A percentile compares a stretch with the other conserved stretches of the same genome.
Conservation (phyloP, 2,329 filamentous ascomycete genomes). For the Talaromyces rugulosus region DNA sequence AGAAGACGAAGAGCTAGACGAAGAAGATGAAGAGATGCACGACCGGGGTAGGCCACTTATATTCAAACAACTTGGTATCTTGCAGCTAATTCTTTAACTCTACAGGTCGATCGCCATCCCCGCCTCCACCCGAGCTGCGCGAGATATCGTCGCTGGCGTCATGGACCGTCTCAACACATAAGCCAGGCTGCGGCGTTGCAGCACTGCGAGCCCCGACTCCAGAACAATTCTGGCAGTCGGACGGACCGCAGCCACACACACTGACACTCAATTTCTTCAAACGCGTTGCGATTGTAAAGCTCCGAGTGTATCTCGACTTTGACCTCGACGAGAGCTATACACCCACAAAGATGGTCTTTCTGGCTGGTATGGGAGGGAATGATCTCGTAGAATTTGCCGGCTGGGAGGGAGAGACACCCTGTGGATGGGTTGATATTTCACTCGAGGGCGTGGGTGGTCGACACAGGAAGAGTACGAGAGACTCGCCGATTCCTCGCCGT, state of each 20-base stretch:
- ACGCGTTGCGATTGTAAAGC: conserved; percentile 47
- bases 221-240: conserved; percentile 61
- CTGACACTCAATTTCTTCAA: conserved; percentile 61
- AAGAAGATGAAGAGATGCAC: conserved; percentile 23
- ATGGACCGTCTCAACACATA: conserved; percentile 60
- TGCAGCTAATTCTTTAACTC: neutral
- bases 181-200: conserved; percentile 58
- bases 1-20: conserved; percentile 17
- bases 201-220: conserved; percentile 57
- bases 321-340: conserved; percentile 94
- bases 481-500: conserved; percentile 12
- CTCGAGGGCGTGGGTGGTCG: conserved; percentile 57
- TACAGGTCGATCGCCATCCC: conserved; percentile 32
- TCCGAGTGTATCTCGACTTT: conserved; percentile 70
- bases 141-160: conserved; percentile 64
- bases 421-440: conserved; percentile 87
- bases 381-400: conserved; percentile 84
- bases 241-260: conserved; percentile 61
- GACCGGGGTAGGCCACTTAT: conserved; percentile 25
- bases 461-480: conserved; percentile 26
- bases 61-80: neutral
- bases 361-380: conserved; percentile 85
- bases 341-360: conserved; percentile 84
- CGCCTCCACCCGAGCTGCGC: conserved; percentile 46
- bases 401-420: conserved; percentile 72